Evolutionary conservation across 2,329 filamentous ascomycete species (phyloP).

Genomic region (Pseudopyricularia javanii): DNA sequence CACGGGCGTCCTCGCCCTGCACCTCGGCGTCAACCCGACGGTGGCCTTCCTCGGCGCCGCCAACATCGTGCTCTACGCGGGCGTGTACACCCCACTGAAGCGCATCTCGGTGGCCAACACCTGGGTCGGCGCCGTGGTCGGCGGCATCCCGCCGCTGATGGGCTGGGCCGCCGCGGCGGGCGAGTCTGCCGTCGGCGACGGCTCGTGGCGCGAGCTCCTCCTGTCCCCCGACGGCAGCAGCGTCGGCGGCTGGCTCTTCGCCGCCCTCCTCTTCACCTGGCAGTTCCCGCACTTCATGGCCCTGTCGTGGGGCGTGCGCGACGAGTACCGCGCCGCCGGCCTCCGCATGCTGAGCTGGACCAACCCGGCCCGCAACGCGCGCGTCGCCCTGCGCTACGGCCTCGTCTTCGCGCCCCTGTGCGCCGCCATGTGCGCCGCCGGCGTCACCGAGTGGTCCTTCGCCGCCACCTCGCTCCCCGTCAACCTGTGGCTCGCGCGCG

Average conservation of each 20-base stretch:
- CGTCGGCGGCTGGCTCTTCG: conserved; percentile 80
- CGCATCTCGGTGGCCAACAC: conserved; percentile 79
- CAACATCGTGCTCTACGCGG: conserved; percentile 85
- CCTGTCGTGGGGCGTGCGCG: conserved; percentile 73
- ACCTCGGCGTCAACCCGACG: conserved; percentile 87
- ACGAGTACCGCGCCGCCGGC: conserved; percentile 69
- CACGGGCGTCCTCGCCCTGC: conserved; percentile 60
- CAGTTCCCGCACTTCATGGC: conserved; percentile 98
- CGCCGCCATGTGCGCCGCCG: conserved; percentile 61
- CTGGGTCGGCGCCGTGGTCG: conserved; percentile 87
- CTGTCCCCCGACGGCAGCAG: conserved; percentile 49
- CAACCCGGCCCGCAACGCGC: conserved; percentile 71
- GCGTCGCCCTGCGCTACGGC: conserved; percentile 81
- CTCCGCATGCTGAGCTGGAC: conserved; percentile 72
- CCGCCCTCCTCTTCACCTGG: conserved; percentile 79
- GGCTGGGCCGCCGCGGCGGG: conserved; percentile 93
- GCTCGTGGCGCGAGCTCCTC: conserved; percentile 56
- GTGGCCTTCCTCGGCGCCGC: conserved; percentile 72
- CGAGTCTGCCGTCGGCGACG: conserved; percentile 65
- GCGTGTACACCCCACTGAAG: conserved; percentile 87
- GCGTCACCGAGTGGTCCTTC: conserved; percentile 79
- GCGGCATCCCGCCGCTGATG: conserved; percentile 91
- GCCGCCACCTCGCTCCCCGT: conserved; percentile 67
- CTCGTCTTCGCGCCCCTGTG: conserved; percentile 82
- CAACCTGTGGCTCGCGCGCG: conserved; percentile 73